Conservation (phyloP, 345 rosid species). For the Eucalyptus dawsonii region DNA sequence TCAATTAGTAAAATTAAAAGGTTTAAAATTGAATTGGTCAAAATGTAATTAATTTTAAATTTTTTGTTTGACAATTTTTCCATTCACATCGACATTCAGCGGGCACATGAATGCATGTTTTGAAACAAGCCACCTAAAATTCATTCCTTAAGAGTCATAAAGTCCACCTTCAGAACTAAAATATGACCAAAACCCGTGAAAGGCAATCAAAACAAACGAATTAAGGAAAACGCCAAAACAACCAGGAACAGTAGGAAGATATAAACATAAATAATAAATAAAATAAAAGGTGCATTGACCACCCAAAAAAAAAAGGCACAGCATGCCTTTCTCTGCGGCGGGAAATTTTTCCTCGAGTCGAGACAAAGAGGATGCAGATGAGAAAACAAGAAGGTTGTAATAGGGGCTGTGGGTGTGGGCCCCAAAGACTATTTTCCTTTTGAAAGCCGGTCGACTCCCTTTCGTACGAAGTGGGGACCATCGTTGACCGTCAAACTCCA, state of each 20-base stretch:
- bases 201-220: background rate
- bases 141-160: background rate
- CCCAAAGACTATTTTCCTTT: background rate
- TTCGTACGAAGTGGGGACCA: background rate
- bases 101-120: background rate
- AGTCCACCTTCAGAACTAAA: background rate
- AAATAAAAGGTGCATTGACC: background rate
- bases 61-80: no score
- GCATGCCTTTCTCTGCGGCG: background rate
- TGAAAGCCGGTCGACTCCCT: background rate
- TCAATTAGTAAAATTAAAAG: no score
- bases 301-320: background rate
- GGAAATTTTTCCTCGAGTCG: background rate
- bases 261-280: no score
- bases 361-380: background rate
- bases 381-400: background rate
- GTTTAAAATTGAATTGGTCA: no score
- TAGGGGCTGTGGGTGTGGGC: background rate
- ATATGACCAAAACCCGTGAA: background rate
- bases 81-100: no score
- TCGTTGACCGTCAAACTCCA: background rate
- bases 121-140: background rate
- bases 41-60: no score
- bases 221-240: background rate
- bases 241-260: background rate